Evolutionary conservation across 129 eudicot genomes (phyloP), one percentile per base, ranked within the genome.

Genomic region (Chrysanthemum seticuspe): DNA sequence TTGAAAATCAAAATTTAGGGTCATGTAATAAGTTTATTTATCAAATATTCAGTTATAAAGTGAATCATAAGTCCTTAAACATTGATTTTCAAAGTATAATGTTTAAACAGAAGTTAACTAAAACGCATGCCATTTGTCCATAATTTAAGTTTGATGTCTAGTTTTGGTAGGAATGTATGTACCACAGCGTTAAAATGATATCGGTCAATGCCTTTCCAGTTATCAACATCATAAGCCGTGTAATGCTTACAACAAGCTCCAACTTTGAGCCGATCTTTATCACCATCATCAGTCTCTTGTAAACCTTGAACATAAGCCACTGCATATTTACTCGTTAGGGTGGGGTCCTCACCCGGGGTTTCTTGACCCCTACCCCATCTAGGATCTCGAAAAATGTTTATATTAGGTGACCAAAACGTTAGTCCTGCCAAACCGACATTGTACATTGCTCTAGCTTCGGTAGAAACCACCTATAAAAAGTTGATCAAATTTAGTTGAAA

Each of bases 321-420:
- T 13, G 84, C 96, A 66, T 90, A 95, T 73, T 88, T 88, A 80
- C 97, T 87, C 0, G 91, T 13, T 34, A 95, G 84, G 13, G 88
- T 49, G 7, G 99, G 99, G 81, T 95, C 99, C 80, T 95, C 99
- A 45, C 99, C 99, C 13, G 99, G 99, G 44, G 99, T 95, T 74
- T 95, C 99, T 58, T 90, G 99, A 23, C 96, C 97, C 68, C 99
- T 76, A 49, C 99, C 99, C 99, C 99, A 95, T 45, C 99, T 81
- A 6, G 99, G 99, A 68, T 95, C 99, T n/a, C 99, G 88, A 56
- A 88, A 90, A 29, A 95, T 95, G 82, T 95, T 95, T 18, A 95
- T 76, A 67, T 95, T 95, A 6, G 99, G 99, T 45, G 96, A 88
- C 99, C 99, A 95, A 78, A 31, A 95, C 59, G 99, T 95, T 52